phyloP scores from a whole-genome alignment of 2,329 filamentous ascomycete genomes.

The Lomentospora prolificans region DNA sequence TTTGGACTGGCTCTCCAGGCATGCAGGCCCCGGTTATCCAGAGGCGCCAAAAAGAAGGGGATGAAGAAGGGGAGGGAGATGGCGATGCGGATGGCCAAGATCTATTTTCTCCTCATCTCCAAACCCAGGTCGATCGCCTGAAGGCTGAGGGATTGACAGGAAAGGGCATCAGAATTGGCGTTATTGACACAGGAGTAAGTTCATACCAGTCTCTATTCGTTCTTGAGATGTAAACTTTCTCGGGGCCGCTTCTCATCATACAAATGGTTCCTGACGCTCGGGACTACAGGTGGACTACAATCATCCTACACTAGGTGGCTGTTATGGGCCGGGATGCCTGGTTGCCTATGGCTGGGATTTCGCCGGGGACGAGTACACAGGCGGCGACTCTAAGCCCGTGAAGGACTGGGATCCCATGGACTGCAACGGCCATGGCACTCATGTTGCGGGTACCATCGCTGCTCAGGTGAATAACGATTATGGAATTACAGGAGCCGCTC shows the following conservation, averaged over 20 bases:
- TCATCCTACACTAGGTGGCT: conserved; percentile 54
- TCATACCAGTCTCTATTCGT: background rate
- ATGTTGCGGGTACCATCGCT: conserved; percentile 53
- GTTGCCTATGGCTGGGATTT: conserved; percentile 48
- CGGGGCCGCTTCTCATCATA: background rate
- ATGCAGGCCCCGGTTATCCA: conserved; percentile 5
- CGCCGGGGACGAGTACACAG: conserved; percentile 43
- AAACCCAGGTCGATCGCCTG: conserved; percentile 47
- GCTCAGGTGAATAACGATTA: conserved; percentile 45
- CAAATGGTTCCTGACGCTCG: background rate
- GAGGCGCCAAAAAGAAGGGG: background rate
- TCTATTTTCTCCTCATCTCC: conserved; percentile 39
- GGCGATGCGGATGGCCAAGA: conserved; percentile 19
- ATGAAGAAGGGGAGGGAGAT: background rate
- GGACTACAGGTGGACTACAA: conserved; percentile 44
- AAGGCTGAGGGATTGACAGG: conserved; percentile 37
- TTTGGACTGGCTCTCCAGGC: conserved; percentile 28
- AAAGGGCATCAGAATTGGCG: conserved; percentile 40
- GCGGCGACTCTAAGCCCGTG: conserved; percentile 24
- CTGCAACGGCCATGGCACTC: conserved; percentile 50
- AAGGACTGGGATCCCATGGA: conserved; percentile 45
- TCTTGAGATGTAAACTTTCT: background rate
- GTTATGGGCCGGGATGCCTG: conserved; percentile 50
- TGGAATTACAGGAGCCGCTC: conserved; percentile 39
- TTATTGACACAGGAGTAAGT: conserved; percentile 46